Evolutionary conservation across 352 stramenopile genomes (phyloP), one percentile per base, ranked within the genome.

Genomic region (Globisporangium parvum): DNA sequence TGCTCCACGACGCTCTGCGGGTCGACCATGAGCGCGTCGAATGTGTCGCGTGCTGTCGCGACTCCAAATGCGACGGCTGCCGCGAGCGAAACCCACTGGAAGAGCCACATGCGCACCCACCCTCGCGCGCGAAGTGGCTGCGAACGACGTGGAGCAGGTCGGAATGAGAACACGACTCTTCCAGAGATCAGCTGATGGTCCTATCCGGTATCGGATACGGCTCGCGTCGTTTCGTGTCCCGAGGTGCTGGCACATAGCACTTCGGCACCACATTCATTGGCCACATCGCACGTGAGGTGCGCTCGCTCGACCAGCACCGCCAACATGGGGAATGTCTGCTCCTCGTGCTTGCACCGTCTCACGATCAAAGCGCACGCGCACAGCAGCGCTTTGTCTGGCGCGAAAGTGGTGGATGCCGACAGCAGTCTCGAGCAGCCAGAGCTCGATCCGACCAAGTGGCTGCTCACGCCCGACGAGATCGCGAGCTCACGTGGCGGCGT

Each of bases 1-100:
- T 42, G 48, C 37, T 81, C 55, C 2, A 75, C 55, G 18, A 65
- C 59, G 49, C 41, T 37, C 18, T 62, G 47, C 0, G 31, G 47
- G 26, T 62, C 40, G 14, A 21, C 23, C 52, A 51, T 57, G 18
- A 47, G 24, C 23, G 24, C 9, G 12, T 37, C 31, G 31, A 37
- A 37, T 12, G 31, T 37, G 6, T 8, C 31, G 10, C 12, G 31
- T 12, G 31, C 31, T 10, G 31, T 37, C 31, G 12, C 31, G 31
- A 8, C 31, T 37, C 31, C 5, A 37, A 37, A 37, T 12, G 20
- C 10, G 12, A 17, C 28, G 21, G 28, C 10, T 5, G 20, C 20
- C 6, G 53, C 21, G 15, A 55, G 47, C 6, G 37, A n/a, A 17
- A 40, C 12, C 14, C 15, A 20, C n/a, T 3, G 41, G 41, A 41